Conservation (phyloP, 2,329 filamentous ascomycete species). For the Teratosphaeriaceae sp. region DNA sequence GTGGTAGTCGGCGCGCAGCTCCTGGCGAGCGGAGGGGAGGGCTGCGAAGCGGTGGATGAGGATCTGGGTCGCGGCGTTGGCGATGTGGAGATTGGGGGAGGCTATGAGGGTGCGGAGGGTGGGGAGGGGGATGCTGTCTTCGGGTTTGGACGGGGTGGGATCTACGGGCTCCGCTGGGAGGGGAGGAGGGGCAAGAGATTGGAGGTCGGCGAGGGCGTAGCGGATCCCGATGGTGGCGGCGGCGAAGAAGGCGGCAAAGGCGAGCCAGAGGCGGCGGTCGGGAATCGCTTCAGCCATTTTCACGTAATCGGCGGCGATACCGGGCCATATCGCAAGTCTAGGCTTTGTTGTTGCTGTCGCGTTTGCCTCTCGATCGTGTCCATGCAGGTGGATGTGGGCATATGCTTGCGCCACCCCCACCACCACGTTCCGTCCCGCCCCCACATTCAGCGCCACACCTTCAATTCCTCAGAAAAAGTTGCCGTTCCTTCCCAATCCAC, state of each 20-base stretch:
- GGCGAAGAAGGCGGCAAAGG: slow-evolving; percentile 50
- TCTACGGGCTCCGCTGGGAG: slow-evolving; percentile 65
- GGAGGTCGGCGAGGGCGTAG: slow-evolving; percentile 52
- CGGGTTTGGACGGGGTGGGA: slow-evolving; percentile 58
- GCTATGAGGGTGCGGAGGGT: slow-evolving; percentile 36
- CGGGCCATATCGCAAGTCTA: not conserved
- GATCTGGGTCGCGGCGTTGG: slow-evolving; percentile 28
- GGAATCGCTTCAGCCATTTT: not conserved
- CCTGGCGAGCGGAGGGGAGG: not conserved
- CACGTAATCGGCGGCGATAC: too few species aligned
- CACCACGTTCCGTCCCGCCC: not conserved
- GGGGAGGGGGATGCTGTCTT: slow-evolving; percentile 25
- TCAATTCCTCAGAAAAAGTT: slow-evolving; percentile 16
- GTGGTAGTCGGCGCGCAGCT: not conserved
- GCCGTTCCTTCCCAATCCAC: not conserved
- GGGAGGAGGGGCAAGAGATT: slow-evolving; percentile 61
- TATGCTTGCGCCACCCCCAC: not conserved
- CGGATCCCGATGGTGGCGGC: slow-evolving; percentile 53
- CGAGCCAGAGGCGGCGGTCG: slow-evolving; percentile 43
- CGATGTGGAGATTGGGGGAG: slow-evolving; percentile 38
- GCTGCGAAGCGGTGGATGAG: slow-evolving; percentile 20
- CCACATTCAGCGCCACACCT: not conserved
- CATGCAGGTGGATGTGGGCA: not conserved
- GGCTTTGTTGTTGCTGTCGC: not conserved
- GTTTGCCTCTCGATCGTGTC: not conserved